Conservation (phyloP, 2,329 filamentous ascomycete species). For the Fusarium illudens region DNA sequence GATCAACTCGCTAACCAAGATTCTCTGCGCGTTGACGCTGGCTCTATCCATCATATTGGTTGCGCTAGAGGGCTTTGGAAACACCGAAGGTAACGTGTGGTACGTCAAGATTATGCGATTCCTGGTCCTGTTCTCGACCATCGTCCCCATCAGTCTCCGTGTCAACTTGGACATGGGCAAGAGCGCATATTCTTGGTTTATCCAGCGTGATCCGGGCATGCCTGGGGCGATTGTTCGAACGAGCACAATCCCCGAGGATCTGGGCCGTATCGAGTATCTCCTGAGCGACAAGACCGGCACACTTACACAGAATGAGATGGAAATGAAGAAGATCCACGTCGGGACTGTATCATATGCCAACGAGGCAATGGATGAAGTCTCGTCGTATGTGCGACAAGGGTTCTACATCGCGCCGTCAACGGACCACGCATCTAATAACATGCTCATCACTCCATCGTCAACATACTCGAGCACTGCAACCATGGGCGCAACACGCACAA, state of each 20-base stretch:
- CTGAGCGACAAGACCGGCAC: conserved; percentile 99
- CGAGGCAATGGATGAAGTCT: conserved; percentile 98
- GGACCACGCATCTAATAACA: conserved; percentile 53
- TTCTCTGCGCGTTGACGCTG: conserved; percentile 88
- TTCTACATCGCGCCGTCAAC: conserved; percentile 68
- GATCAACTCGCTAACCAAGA: conserved; percentile 97
- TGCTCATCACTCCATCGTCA: conserved; percentile 80
- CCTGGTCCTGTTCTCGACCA: conserved; percentile 97
- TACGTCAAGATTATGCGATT: conserved; percentile 99
- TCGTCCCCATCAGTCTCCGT: conserved; percentile 94
- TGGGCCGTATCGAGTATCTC: conserved; percentile 94
- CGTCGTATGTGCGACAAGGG: conserved; percentile 83
- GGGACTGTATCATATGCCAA: conserved; percentile 98
- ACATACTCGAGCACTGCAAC: conserved; percentile 69
- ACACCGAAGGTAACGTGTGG: conserved; percentile 75
- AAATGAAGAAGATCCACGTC: conserved; percentile 98
- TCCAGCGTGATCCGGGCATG: conserved; percentile 89
- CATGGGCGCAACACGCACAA: conserved; percentile 77
- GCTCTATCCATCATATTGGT: conserved; percentile 88
- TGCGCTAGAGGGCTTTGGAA: conserved; percentile 82
- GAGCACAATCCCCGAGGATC: conserved; percentile 95
- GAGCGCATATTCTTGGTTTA: conserved; percentile 94
- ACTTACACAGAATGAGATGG: conserved; percentile 97
- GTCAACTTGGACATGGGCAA: conserved; percentile 98
- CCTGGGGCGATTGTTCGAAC: conserved; percentile 92